A percentile compares a stretch with the other conserved stretches of the same genome.
phyloP scores from a whole-genome alignment of 2,329 filamentous ascomycete genomes.

The Cadophora sp. region DNA sequence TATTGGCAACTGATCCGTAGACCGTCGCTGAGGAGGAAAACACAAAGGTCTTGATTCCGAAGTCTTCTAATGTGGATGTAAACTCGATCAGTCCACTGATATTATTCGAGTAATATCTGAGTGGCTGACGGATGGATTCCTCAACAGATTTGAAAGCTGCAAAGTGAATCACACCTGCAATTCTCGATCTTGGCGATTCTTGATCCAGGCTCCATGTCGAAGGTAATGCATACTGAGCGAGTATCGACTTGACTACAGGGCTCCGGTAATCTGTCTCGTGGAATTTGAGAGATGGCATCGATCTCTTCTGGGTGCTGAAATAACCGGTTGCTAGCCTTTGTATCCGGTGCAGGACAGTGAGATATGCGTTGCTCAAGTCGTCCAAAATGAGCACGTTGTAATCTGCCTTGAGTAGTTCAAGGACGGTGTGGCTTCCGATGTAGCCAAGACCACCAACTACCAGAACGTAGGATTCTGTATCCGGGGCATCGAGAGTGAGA shows the following conservation, averaged over 20 bases:
- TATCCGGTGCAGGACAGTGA: conserved; percentile 34
- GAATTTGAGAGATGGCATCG: conserved; percentile 28
- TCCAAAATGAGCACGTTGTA: conserved; percentile 52
- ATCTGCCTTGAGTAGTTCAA: conserved; percentile 55
- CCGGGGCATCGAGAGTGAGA: neutral
- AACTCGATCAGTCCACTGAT: conserved; percentile 67
- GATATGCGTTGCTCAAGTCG: conserved; percentile 46
- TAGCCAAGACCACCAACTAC: conserved; percentile 55
- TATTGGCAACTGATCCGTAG: conserved; percentile 61
- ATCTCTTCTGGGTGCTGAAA: conserved; percentile 21
- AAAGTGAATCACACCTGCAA: conserved; percentile 67
- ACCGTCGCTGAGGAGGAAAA: conserved; percentile 72
- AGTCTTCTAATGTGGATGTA: conserved; percentile 59
- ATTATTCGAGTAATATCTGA: conserved; percentile 72
- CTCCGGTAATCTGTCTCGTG: conserved; percentile 36
- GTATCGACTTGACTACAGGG: conserved; percentile 2
- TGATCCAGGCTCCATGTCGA: neutral
- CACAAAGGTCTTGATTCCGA: conserved; percentile 68
- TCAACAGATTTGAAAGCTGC: conserved; percentile 70
- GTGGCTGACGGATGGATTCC: conserved; percentile 64
- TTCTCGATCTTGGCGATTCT: conserved; percentile 30
- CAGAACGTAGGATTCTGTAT: conserved; percentile 35
- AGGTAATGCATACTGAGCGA: neutral
- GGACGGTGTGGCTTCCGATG: conserved; percentile 56
- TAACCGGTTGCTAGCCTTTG: conserved; percentile 31